These are phyloP conservation scores for Starmera amethionina DNA, from an alignment of 805 yeast genomes.

Conservation along the genomic window DNA sequence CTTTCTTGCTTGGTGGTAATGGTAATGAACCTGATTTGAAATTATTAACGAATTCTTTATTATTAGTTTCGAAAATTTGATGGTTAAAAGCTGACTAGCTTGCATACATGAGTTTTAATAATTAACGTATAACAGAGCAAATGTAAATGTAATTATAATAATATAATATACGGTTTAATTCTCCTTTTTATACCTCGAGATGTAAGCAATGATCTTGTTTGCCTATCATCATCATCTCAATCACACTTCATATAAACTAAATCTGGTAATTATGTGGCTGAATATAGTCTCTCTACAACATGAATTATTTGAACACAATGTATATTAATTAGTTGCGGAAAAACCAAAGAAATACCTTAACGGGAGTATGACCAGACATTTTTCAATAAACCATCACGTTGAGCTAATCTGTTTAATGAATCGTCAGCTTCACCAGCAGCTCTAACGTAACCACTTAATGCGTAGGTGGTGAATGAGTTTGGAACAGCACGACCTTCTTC, in stretches of 20 bases:
- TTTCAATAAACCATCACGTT: conserved; percentile 95
- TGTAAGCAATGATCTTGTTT: no score
- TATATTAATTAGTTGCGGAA: conserved; percentile 11
- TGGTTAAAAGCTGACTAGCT: no score
- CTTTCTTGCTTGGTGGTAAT: conserved; percentile 27
- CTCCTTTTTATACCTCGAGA: no score
- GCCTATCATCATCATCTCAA: no score
- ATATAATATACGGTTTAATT: no score
- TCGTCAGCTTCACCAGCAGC: conserved; percentile 99
- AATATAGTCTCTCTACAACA: conserved; percentile 12
- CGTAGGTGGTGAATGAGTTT: conserved; percentile 88
- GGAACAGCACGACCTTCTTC: conserved; percentile 92
- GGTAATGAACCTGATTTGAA: conserved; percentile 8
- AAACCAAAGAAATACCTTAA: conserved; percentile 29
- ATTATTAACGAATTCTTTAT: background rate
- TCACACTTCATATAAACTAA: no score
- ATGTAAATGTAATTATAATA: no score
- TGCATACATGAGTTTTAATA: no score
- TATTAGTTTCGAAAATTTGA: background rate
- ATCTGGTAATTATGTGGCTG: no score
- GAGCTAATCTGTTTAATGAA: conserved; percentile 98
- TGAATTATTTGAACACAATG: background rate
- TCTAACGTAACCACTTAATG: conserved; percentile 95
- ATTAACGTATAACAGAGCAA: no score
- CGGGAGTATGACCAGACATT: conserved; percentile 94